These are phyloP conservation scores for Hygrocybe punicea DNA, from an alignment of 768 basidiomycete species.

Conservation along the genomic window DNA sequence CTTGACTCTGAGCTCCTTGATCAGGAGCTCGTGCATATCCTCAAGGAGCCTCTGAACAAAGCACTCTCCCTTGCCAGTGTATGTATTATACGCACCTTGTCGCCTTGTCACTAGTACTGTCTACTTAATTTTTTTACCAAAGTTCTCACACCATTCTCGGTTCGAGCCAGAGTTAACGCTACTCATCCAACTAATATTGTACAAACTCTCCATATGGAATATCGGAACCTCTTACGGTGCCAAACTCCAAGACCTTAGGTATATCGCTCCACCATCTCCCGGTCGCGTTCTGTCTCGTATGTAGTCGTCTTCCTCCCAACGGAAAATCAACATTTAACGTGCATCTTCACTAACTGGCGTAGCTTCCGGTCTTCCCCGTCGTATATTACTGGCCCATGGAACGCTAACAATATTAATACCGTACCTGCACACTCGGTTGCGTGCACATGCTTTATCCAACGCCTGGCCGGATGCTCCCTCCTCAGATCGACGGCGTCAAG, in stretches of 20 bases:
- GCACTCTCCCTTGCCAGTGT: slow-evolving; percentile 69
- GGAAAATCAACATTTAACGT: background rate
- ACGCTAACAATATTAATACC: slow-evolving; percentile 70
- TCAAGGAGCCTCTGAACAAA: slow-evolving; percentile 77
- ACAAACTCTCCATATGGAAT: slow-evolving; percentile 82
- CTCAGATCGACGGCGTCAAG: slow-evolving; percentile 65
- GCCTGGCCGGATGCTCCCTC: slow-evolving; percentile 92
- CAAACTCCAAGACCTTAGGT: slow-evolving; percentile 74
- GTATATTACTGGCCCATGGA: slow-evolving; percentile 63
- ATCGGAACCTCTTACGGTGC: slow-evolving; percentile 79
- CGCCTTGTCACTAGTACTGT: slow-evolving; percentile 1
- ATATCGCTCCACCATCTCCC: slow-evolving; percentile 35
- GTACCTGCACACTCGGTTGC: slow-evolving; percentile 73
- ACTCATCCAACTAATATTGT: slow-evolving; percentile 65
- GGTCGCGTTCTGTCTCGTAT: slow-evolving; percentile 32
- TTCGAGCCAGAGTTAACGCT: slow-evolving; percentile 75
- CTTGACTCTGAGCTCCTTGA: slow-evolving; percentile 90
- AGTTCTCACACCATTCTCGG: slow-evolving; percentile 57
- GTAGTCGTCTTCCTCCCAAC: slow-evolving; percentile 23
- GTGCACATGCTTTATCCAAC: slow-evolving; percentile 69
- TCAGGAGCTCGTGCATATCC: slow-evolving; percentile 75
- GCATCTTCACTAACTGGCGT: background rate
- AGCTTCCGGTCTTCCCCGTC: slow-evolving; percentile 67
- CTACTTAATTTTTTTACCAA: slow-evolving; percentile 17
- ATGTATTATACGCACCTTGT: slow-evolving; percentile 22